These are phyloP conservation scores for Cryphonectria naterciae DNA, from an alignment of 2,329 filamentous ascomycete species.

Conservation along the genomic window DNA sequence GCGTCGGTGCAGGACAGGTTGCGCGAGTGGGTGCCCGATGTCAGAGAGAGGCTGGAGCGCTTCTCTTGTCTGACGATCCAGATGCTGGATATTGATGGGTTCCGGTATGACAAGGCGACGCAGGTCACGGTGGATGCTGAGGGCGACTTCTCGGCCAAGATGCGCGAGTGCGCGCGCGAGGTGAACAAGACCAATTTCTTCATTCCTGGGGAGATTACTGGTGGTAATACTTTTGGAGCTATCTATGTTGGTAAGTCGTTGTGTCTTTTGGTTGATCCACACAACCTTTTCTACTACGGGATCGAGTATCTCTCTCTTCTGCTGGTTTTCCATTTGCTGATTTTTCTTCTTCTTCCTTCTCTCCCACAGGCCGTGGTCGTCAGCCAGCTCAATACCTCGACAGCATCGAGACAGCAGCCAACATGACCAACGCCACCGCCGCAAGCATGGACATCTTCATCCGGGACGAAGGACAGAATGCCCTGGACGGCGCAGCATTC, in stretches of 20 bases:
- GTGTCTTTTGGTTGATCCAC: no score
- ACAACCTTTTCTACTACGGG: no score
- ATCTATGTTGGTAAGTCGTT: slow-evolving; percentile 54
- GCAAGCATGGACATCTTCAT: slow-evolving; percentile 46
- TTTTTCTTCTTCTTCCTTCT: not conserved
- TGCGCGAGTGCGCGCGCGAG: slow-evolving; percentile 58
- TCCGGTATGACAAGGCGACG: slow-evolving; percentile 67
- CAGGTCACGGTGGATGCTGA: slow-evolving; percentile 62
- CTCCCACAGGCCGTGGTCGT: slow-evolving; percentile 49
- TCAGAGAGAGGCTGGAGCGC: slow-evolving; percentile 58
- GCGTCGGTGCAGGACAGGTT: slow-evolving; percentile 68
- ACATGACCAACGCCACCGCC: slow-evolving; percentile 27
- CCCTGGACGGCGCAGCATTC: slow-evolving; percentile 49
- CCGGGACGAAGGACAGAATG: slow-evolving; percentile 58
- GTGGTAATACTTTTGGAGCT: slow-evolving; percentile 62
- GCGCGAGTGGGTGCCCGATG: slow-evolving; percentile 65
- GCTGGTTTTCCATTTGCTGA: not conserved
- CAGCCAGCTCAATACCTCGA: slow-evolving; percentile 39
- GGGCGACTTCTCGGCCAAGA: slow-evolving; percentile 58
- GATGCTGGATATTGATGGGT: slow-evolving; percentile 66
- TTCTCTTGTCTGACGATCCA: slow-evolving; percentile 66
- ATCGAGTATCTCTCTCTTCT: no score
- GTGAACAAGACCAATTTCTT: slow-evolving; percentile 67
- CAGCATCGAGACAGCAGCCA: slow-evolving; percentile 28
- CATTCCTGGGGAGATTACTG: slow-evolving; percentile 65